Percentiles rank a stretch among this genome's conserved stretches.
These are phyloP conservation scores for Termitomyces heimii DNA, from an alignment of 768 basidiomycete species.

Conservation along the genomic window DNA sequence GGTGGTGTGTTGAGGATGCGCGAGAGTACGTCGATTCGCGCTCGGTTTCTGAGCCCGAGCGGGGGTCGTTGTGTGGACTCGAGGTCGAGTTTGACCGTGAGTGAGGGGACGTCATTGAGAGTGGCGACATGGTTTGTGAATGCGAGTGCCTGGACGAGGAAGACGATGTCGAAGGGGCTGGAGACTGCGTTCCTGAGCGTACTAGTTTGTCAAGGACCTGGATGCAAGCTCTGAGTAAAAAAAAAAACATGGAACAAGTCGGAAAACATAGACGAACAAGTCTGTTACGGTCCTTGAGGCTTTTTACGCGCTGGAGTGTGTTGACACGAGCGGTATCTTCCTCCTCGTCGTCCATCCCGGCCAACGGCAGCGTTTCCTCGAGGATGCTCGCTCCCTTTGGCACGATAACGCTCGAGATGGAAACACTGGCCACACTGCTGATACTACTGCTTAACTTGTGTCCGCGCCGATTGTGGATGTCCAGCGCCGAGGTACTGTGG, in stretches of 20 bases:
- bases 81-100: constrained; percentile 24
- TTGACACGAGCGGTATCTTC: not conserved
- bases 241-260: constrained; percentile 11
- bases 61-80: constrained; percentile 15
- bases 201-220: constrained; percentile 62
- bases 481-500: constrained; percentile 19
- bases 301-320: not conserved
- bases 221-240: not conserved
- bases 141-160: constrained; percentile 24
- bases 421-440: constrained; percentile 9
- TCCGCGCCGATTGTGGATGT: not conserved
- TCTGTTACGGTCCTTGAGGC: not conserved
- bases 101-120: constrained; percentile 14
- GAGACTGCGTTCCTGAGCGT: constrained; percentile 13
- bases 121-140: constrained; percentile 23
- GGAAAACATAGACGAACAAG: constrained; percentile 5
- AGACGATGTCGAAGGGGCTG: constrained; percentile 55
- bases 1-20: not conserved
- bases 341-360: constrained; percentile 63
- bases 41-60: constrained; percentile 82
- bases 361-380: constrained; percentile 36
- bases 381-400: constrained; percentile 26
- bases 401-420: constrained; percentile 1
- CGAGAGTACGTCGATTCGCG: constrained; percentile 41
- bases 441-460: constrained; percentile 8